Base-by-base conservation (phyloP, 495 filamentous ascomycete species). In the Immersiella caudata region DNA sequence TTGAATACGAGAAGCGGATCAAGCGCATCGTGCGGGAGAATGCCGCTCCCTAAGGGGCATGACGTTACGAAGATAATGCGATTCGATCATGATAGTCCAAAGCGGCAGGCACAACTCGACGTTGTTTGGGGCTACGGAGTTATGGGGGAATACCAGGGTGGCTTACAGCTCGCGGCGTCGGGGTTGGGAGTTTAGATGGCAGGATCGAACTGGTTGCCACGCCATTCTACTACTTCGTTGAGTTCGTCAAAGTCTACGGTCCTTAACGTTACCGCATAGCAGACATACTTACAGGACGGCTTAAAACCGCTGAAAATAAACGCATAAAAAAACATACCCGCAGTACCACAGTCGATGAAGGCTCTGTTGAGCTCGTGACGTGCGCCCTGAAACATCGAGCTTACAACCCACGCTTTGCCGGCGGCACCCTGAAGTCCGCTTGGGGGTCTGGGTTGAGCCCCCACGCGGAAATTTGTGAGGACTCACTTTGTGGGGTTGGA, bases 1-100 rank as follows among this genome's bases (percentile, higher is more conserved):
- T 79, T 11, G 93, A 93, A 24, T 99, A 99, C 74, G 93, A 98
- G 75, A 89, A 85, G 77, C 91, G 92, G 65, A 89, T 99, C 24
- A 89, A 87, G 75, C 88, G 91, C 51, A 89, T 96, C 40, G 95
- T 99, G 24, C 88, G 85, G 69, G 93, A 96, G 29, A 97, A 97
- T 75, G 91, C 90, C 18, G 88, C 90, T 18, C 78, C 76, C 35
- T 79, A 70, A 65, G 60, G 36, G 26, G 33, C 52, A 18, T 29
- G 1, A 66, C 14, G 24, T 9, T 25, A 27, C 58, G 36, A 21
- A 8, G 68, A 36, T 24, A n/a, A 27, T 7, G 68, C 16, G n/a
- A 22, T 36, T 18, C 49, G n/a, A 24, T 35, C 12, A 46, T 46
- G 40, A 46, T 12, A 12, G 33, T 36, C 33, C 33, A n/a, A 12